These are phyloP conservation scores for Alternaria sp. DNA, from an alignment of 2,329 filamentous ascomycete genomes.

Conservation along the genomic window DNA sequence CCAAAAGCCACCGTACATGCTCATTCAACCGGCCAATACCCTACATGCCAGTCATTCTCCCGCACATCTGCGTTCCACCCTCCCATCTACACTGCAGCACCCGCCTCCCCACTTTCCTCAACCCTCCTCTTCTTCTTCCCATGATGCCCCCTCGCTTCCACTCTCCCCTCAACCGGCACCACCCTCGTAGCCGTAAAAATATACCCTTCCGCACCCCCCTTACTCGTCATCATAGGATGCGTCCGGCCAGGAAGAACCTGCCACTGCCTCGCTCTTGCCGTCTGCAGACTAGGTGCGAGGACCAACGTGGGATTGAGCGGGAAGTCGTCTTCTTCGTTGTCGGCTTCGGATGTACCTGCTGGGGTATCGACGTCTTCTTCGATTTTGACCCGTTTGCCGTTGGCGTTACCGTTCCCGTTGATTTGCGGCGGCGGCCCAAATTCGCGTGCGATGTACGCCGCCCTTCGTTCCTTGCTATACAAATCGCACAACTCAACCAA, in stretches of 20 bases:
- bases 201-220: slow-evolving; percentile 88
- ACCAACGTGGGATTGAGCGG: slow-evolving; percentile 86
- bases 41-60: background rate
- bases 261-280: slow-evolving; percentile 78
- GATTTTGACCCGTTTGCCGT: slow-evolving; percentile 25
- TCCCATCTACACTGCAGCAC: no score
- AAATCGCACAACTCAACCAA: slow-evolving; percentile 79
- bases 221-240: slow-evolving; percentile 90
- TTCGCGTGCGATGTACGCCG: slow-evolving; percentile 63
- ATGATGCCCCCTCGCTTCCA: slow-evolving; percentile 82
- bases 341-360: slow-evolving; percentile 20
- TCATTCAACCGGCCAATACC: background rate
- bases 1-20: accelerated
- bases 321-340: slow-evolving; percentile 66
- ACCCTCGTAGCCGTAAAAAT: slow-evolving; percentile 85
- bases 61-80: no score
- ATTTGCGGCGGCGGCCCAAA: slow-evolving; percentile 24
- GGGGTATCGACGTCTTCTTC: slow-evolving; percentile 25
- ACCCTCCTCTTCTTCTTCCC: slow-evolving; percentile 69
- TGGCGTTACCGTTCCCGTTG: slow-evolving; percentile 10
- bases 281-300: slow-evolving; percentile 81
- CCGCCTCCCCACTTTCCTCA: slow-evolving; percentile 1
- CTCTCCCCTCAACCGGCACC: slow-evolving; percentile 76
- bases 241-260: slow-evolving; percentile 92
- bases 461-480: slow-evolving; percentile 75